Evolutionary conservation across 1,284 basidiomycete species (phyloP).

Genomic region (Austroboletus niveus): DNA sequence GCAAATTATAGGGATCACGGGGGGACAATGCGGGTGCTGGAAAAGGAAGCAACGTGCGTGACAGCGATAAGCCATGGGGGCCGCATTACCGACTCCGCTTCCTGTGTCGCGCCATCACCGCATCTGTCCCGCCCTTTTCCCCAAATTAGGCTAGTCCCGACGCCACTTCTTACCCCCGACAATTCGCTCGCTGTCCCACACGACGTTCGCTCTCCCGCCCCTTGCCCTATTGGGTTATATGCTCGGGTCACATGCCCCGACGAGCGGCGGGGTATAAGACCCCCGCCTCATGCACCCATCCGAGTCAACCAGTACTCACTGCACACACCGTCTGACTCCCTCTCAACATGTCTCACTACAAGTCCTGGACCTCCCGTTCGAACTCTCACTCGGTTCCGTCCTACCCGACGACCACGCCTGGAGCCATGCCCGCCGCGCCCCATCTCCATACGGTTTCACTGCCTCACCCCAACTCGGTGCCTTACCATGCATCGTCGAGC

Average conservation of each 20-base stretch:
- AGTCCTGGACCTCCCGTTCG: conserved; percentile 19
- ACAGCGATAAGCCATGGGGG: background rate
- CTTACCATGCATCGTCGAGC: conserved; percentile 11
- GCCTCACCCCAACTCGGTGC: conserved; percentile 31
- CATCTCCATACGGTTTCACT: conserved; percentile 28
- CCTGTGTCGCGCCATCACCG: conserved; percentile 9
- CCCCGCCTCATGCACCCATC: conserved; percentile 5
- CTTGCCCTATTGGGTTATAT: conserved; percentile 17
- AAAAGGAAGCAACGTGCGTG: background rate
- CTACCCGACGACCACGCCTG: conserved; percentile 18
- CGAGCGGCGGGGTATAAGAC: conserved; percentile 28
- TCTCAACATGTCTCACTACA: conserved; percentile 23
- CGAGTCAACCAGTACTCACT: conserved; percentile 21
- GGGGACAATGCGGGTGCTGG: background rate
- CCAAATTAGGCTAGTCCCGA: conserved; percentile 16
- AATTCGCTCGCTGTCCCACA: conserved; percentile 13
- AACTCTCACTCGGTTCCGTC: conserved; percentile 4
- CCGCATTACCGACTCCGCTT: conserved; percentile 9
- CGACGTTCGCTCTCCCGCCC: conserved; percentile 30
- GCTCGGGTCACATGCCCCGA: conserved; percentile 6
- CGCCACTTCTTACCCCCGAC: conserved; percentile 18
- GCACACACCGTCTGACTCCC: background rate
- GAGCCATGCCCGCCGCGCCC: conserved; percentile 25
- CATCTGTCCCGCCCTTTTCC: conserved; percentile 24
- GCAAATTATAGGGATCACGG: no score